Evolutionary conservation across 2,329 filamentous ascomycete species (phyloP), one percentile per base, ranked within the genome.

Genomic region (Penicillium griseofulvum): DNA sequence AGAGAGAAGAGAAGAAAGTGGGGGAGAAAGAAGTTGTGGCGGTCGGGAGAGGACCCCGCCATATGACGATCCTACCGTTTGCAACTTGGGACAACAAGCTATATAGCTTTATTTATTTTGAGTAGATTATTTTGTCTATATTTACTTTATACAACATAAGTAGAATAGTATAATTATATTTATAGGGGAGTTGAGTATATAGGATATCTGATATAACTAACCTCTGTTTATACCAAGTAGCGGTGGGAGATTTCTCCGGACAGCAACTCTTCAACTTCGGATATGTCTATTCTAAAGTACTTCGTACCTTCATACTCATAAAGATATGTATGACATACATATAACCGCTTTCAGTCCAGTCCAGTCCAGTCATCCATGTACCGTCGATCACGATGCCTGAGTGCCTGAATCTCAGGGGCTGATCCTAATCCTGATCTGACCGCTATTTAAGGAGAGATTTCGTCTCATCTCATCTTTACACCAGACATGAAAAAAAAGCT

Each of bases 41-140:
- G 52, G 52, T 55, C 52, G 52, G 52, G 52, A 51, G 47, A 55
- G 41, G 52, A 55, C 52, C 52, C 52, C 52, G 47, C 52, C 52
- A 55, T 44, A 54, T 55, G 52, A 55, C 52, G 52, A 55, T 55
- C 52, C 49, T n/a, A 55, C 54, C 49, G 49, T 46, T 46, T 52
- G 34, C 42, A 52, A 31, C 29, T 45, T 37, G 28, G 17, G 38
- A 42, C 29, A 14, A 14, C 45, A 37, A 50, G 48, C 38, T 50
- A n/a, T 44, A 49, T 33, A 34, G 31, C 14, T 34, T 34, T 16
- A n/a, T 34, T n/a, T 22, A 8, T 33, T 33, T 6, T 45, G n/a
- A 22, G 22, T 19, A 6, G 29, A 2, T 37, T 29, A 28, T 8
- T 29, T 46, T 11, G 9, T 12, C 7, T 7, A 2, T n/a, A 5